Evolutionary conservation across 345 rosid genomes (phyloP).

Genomic region (Linum lewisii): DNA sequence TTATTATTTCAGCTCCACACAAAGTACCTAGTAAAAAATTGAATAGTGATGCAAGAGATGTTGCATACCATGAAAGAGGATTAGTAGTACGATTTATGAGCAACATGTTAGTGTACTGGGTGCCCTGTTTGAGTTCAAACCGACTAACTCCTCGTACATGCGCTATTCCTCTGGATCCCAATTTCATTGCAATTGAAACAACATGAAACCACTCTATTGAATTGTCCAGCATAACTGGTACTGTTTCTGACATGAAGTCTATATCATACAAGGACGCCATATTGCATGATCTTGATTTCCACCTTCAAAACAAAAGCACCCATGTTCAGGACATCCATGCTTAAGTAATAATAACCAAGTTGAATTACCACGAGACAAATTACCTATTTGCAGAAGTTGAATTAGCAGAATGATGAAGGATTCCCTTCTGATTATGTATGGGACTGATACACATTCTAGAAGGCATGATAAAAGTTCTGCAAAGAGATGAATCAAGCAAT

Average conservation of each 20-base stretch:
- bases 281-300: constrained; percentile 46
- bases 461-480: constrained; percentile 92
- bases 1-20: constrained; percentile 16
- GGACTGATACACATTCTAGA: constrained; percentile 87
- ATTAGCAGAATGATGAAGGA: constrained; percentile 45
- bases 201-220: constrained; percentile 68
- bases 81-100: constrained; percentile 83
- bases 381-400: constrained; percentile 56
- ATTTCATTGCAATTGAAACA: constrained; percentile 61
- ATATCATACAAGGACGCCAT: constrained; percentile 56
- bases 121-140: constrained; percentile 45
- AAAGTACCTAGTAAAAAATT: not conserved
- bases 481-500: constrained; percentile 11
- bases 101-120: constrained; percentile 51
- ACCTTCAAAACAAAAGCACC: constrained; percentile 31
- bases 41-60: constrained; percentile 1
- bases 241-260: constrained; percentile 74
- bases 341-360: not conserved
- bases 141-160: constrained; percentile 60
- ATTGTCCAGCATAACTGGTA: constrained; percentile 82
- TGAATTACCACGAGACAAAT: not conserved
- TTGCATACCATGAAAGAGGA: constrained; percentile 71
- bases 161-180: constrained; percentile 64
- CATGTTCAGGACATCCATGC: not conserved
- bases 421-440: constrained; percentile 60